Base-by-base conservation (phyloP, 1,139 yeast genomes). In the Hansenula sp. region DNA sequence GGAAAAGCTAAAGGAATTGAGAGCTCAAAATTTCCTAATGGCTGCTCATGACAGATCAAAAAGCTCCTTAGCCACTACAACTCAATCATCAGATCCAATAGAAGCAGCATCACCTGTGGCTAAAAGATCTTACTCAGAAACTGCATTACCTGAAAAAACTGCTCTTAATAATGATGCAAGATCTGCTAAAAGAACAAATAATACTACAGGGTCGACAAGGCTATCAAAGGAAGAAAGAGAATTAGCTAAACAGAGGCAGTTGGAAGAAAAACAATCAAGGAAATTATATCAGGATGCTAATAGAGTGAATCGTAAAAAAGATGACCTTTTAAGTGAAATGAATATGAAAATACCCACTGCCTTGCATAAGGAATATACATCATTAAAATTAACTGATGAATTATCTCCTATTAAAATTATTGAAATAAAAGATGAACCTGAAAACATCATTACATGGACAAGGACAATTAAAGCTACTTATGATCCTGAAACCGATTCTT, bases 251-350 rank as follows among this genome's bases (percentile, higher is more conserved):
- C 40, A 35, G 6, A 36, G 33, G 15, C 43, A 41, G 13, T 45
- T 42, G 15, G 16, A 37, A 19, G 50, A 46, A 7, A 53, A 53
- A 36, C 41, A 58, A 21, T 41, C 41, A 13, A 45, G 46, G 10
- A 67, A 67, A 41, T 64, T 68, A 28, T 65, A 79, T 39, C 73
- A 70, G 34, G 74, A 71, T 31, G 81, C 71, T 1, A 84, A 84
- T 56, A 74, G 68, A 51, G 68, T 66, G 0, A 68, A 64, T 2
- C 61, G 79, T 37, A 65, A 71, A 33, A 79, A 76, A 52, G 78
- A 71, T 6, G 82, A 77, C 35, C 60, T 81, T 9, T 58, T 77
- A 33, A 54, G 63, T 3, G 80, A 77, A 50, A 78, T 83, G 73
- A 66, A 70, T 6, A 49, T 82, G 1, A 61, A 44, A 51, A 60